Evolutionary conservation across 495 filamentous ascomycete genomes (phyloP).

Genomic region (Penicillium flavigenum): DNA sequence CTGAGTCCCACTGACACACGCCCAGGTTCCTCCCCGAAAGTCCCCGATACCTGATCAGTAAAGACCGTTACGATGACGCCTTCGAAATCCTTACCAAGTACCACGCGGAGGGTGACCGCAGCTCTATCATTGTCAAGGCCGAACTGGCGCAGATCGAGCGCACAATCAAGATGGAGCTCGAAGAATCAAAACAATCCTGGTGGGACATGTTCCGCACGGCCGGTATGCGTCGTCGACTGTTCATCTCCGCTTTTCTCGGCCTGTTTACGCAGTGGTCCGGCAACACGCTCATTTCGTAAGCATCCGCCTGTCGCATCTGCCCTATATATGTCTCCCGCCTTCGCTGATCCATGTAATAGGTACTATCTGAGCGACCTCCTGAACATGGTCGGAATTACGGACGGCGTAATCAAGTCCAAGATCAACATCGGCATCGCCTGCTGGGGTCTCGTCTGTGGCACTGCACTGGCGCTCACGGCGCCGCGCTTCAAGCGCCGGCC

Average conservation of each 20-base stretch:
- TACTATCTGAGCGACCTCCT: constrained; percentile 57
- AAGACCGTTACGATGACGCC: constrained; percentile 59
- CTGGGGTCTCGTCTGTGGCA: constrained; percentile 55
- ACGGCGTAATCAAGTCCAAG: constrained; percentile 50
- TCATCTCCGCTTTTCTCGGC: constrained; percentile 57
- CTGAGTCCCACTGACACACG: constrained; percentile 3
- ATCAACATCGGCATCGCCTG: constrained; percentile 60
- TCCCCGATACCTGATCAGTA: constrained; percentile 59
- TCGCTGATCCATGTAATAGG: constrained; percentile 25
- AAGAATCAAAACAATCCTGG: constrained; percentile 55
- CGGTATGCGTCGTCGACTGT: constrained; percentile 56
- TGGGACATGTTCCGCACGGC: constrained; percentile 51
- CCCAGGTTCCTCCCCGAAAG: constrained; percentile 56
- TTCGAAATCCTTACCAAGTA: constrained; percentile 57
- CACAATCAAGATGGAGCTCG: constrained; percentile 57
- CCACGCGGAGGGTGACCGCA: constrained; percentile 57
- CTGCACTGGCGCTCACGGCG: constrained; percentile 52
- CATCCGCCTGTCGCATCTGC: constrained; percentile 12
- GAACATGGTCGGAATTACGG: constrained; percentile 48
- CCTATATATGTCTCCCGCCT: neutral
- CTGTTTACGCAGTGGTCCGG: constrained; percentile 67
- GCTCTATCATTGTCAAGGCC: constrained; percentile 56
- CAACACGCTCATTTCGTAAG: constrained; percentile 59
- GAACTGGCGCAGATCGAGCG: constrained; percentile 61
- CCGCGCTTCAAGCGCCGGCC: constrained; percentile 52